Evolutionary conservation across 805 yeast genomes (phyloP).

Genomic region (Kuraishia ogatae): DNA sequence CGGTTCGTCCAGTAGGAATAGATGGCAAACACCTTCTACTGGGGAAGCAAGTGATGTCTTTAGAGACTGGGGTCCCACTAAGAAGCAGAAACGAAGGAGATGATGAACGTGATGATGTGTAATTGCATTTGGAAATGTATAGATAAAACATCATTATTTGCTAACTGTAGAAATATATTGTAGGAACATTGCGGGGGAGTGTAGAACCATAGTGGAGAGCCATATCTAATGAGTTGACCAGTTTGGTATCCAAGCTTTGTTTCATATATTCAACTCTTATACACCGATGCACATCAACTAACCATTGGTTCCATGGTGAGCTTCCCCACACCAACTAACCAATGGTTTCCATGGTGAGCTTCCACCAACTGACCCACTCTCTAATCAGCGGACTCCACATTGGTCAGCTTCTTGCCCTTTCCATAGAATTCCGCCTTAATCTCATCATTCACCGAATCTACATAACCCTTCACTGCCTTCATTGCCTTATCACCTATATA

Average conservation of each 20-base stretch:
- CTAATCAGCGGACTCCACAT: background rate
- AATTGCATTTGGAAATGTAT: background rate
- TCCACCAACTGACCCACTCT: too few species aligned
- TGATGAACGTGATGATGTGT: background rate
- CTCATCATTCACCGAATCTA: slow-evolving; percentile 5
- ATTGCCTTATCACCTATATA: slow-evolving; percentile 1
- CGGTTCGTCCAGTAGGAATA: background rate
- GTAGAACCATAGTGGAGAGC: too few species aligned
- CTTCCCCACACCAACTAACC: too few species aligned
- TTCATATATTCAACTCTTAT: too few species aligned
- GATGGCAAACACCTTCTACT: background rate
- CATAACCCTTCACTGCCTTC: background rate
- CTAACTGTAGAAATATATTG: too few species aligned
- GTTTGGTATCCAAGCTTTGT: too few species aligned
- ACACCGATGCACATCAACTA: too few species aligned
- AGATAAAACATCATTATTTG: too few species aligned
- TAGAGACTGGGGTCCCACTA: background rate
- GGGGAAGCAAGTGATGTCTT: background rate
- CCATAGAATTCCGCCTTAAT: slow-evolving; percentile 19
- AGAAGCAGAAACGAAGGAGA: background rate
- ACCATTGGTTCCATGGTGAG: too few species aligned
- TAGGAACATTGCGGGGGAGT: too few species aligned
- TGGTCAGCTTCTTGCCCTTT: background rate
- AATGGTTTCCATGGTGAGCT: too few species aligned
- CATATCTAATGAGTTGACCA: too few species aligned